Base-by-base conservation (phyloP, 176 grass and related monocot species). In the Oryza australiensis region DNA sequence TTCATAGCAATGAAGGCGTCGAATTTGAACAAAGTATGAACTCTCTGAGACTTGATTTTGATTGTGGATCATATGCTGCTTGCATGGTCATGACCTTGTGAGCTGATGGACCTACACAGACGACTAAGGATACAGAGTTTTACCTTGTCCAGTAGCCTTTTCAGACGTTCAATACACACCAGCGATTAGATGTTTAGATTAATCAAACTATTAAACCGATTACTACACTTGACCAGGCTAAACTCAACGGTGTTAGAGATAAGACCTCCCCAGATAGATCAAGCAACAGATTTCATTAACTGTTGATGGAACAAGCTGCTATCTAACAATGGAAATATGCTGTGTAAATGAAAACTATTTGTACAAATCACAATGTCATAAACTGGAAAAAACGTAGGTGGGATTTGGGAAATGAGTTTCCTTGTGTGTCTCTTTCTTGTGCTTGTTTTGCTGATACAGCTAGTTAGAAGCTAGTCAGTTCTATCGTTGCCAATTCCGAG, bases 351-450 rank as follows among this genome's bases (percentile, higher is more conserved):
- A 26, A 16, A 70, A n/a, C 64, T 35, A 26, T 46, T 48, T 64
- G 70, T 66, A 74, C 43, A 64, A 64, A 22, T 55, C 80, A 81
- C 45, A 85, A 30, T 32, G 64, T 11, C 9, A 29, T 48, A 71
- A 66, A 43, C 14, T 73, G 49, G 49, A n/a, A 24, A 59, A 60
- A 60, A 60, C n/a, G n/a, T 23, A 60, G 55, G 8, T 23, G 7
- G 55, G 3, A 66, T 22, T n/a, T n/a, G 51, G 46, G 13, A 73
- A 33, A 66, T 27, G 13, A 57, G 64, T 46, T n/a, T 24, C 26
- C 23, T 28, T 46, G 70, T 15, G 30, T 46, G 27, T 22, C 38
- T 30, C 53, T 74, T 73, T 22, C 0, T 1, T n/a, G 18, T 64
- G 27, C 40, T 80, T 70, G 15, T 66, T 86, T 59, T 35, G 60